phyloP scores from a whole-genome alignment of 352 stramenopile genomes.

The Phytopythium vexans region DNA sequence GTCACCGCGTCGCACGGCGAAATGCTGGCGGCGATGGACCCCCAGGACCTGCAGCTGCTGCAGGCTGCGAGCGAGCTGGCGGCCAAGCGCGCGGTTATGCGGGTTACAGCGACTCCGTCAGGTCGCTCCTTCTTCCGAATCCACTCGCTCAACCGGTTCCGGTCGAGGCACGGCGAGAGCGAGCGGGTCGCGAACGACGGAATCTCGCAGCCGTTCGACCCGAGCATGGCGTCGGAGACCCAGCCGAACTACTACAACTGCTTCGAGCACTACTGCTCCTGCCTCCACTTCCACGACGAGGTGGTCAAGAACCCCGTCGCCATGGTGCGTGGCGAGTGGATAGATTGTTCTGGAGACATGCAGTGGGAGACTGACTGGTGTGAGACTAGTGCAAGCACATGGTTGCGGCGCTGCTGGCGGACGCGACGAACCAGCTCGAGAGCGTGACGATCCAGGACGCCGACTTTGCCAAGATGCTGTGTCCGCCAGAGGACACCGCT shows the following conservation, averaged over 20 bases:
- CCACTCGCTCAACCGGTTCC: constrained; percentile 62
- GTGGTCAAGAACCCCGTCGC: constrained; percentile 32
- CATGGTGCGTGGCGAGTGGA: constrained; percentile 34
- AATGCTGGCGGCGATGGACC: constrained; percentile 34
- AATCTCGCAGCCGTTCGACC: constrained; percentile 44
- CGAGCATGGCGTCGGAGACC: constrained; percentile 27
- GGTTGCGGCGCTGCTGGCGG: constrained; percentile 51
- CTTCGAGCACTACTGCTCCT: constrained; percentile 69
- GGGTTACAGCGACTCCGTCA: constrained; percentile 42
- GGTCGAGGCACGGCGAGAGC: constrained; percentile 5
- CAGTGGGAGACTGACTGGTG: background rate
- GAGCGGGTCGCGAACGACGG: constrained; percentile 9
- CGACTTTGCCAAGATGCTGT: constrained; percentile 64
- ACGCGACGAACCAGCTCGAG: constrained; percentile 43
- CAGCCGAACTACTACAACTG: constrained; percentile 72
- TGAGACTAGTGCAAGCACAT: constrained; percentile 69
- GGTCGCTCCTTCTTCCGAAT: constrained; percentile 59
- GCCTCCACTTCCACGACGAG: constrained; percentile 46
- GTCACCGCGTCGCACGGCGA: constrained; percentile 44
- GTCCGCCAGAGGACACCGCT: constrained; percentile 10
- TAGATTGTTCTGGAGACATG: background rate
- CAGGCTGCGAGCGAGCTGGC: constrained; percentile 58
- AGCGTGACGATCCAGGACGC: constrained; percentile 48
- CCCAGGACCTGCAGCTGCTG: constrained; percentile 40
- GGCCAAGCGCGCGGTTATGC: constrained; percentile 37